A percentile compares a stretch with the other conserved stretches of the same genome.
phyloP scores from a whole-genome alignment of 192 early-diverging fungal genomes.

The Backusella morwellensis region DNA sequence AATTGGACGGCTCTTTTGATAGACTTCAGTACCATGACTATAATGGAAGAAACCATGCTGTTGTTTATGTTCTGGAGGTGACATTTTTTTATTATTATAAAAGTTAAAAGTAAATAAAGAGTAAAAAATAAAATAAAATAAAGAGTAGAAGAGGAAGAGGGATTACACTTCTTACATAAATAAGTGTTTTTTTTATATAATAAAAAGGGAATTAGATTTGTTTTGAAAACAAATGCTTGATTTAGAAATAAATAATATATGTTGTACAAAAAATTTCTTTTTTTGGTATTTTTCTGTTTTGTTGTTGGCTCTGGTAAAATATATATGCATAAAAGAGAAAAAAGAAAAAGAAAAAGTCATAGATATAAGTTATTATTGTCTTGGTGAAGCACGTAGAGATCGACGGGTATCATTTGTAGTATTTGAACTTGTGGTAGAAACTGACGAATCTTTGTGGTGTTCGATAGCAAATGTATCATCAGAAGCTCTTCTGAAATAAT shows the following conservation, averaged over 20 bases:
- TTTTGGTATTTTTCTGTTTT: not conserved
- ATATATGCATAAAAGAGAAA: not conserved
- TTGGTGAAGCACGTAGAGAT: not conserved
- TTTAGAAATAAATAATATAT: not conserved
- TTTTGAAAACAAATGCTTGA: slow-evolving; percentile 6
- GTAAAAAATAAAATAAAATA: not conserved
- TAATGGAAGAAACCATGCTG: slow-evolving; percentile 20
- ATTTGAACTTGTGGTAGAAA: not conserved
- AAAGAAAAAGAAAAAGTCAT: not conserved
- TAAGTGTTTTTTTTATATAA: not conserved
- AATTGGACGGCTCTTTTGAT: not conserved
- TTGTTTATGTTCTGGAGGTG: slow-evolving; percentile 8
- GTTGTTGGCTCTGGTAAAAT: not conserved
- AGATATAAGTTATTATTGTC: not conserved
- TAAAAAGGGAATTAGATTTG: slow-evolving; percentile 1
- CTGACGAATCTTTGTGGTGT: not conserved
- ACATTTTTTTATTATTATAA: slow-evolving; percentile 4
- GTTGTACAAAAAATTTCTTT: not conserved
- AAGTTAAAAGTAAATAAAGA: not conserved
- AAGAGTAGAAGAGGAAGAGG: not conserved
- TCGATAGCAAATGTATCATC: not conserved
- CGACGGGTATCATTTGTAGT: not conserved
- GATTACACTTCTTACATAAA: not conserved
- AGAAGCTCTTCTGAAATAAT: not conserved
- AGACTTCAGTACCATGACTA: slow-evolving; percentile 33